Conservation (phyloP, 2,329 filamentous ascomycete species). For the Parasarocladium wereldwijsianum region DNA sequence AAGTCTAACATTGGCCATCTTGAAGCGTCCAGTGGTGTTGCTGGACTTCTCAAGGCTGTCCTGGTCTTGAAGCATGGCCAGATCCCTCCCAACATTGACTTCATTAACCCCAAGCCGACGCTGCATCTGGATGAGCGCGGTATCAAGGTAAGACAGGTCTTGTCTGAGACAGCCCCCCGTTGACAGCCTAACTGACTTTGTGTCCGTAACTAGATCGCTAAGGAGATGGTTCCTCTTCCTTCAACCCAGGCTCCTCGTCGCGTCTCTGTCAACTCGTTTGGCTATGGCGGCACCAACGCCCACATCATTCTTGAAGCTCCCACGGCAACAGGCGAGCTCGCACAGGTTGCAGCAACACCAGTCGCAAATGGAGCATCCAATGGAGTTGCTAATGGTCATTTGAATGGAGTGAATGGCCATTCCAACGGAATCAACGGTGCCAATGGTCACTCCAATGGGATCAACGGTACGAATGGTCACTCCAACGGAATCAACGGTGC, state of each 20-base stretch:
- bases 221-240: slow-evolving; percentile 11
- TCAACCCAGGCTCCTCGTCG: slow-evolving; percentile 11
- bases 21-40: slow-evolving; percentile 14
- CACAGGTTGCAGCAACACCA: not conserved
- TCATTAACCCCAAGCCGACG: slow-evolving; percentile 14
- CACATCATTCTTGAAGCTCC: slow-evolving; percentile 13
- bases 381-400: not conserved
- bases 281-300: slow-evolving; percentile 19
- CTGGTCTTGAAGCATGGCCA: slow-evolving; percentile 15
- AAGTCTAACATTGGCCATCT: slow-evolving; percentile 10
- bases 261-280: slow-evolving; percentile 19
- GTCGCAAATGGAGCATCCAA: not conserved
- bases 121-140: slow-evolving; percentile 13
- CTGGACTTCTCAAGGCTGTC: slow-evolving; percentile 14
- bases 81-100: slow-evolving; percentile 17
- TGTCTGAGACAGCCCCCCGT: not conserved
- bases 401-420: not conserved
- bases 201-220: not conserved
- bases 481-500: not conserved
- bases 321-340: not conserved
- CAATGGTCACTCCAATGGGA: not conserved
- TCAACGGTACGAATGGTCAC: not conserved
- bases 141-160: slow-evolving; percentile 9
- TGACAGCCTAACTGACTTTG: slow-evolving; percentile 1
- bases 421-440: not conserved